A percentile compares a stretch with the other conserved stretches of the same genome.
phyloP scores from a whole-genome alignment of 768 basidiomycete genomes.

The Omphalotus guepiniiformis region DNA sequence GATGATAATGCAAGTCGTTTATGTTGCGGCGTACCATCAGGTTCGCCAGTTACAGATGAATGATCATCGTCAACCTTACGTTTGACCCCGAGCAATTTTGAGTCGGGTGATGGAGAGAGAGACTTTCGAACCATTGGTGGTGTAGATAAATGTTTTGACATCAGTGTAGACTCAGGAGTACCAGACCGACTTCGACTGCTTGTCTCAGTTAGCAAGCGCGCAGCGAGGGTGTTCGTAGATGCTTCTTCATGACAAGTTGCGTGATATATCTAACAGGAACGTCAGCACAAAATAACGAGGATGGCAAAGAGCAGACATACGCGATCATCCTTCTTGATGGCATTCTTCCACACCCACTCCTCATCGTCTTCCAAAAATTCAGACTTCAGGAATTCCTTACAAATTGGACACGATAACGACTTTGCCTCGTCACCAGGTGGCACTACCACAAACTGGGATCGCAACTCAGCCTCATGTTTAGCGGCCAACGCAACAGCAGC shows the following conservation, averaged over 20 bases:
- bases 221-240: slow-evolving; percentile 62
- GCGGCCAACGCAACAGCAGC: slow-evolving; percentile 60
- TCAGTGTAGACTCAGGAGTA: slow-evolving; percentile 56
- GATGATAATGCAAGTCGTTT: slow-evolving; percentile 59
- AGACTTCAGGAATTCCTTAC: slow-evolving; percentile 88
- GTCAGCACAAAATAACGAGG: slow-evolving; percentile 6
- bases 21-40: slow-evolving; percentile 53
- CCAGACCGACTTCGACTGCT: slow-evolving; percentile 63
- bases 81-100: slow-evolving; percentile 57
- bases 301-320: slow-evolving; percentile 40
- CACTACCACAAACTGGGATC: slow-evolving; percentile 78
- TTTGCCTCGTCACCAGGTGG: slow-evolving; percentile 88
- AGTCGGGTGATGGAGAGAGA: slow-evolving; percentile 47
- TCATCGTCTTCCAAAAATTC: slow-evolving; percentile 95
- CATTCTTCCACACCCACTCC: slow-evolving; percentile 98
- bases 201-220: slow-evolving; percentile 61
- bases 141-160: slow-evolving; percentile 12
- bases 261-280: slow-evolving; percentile 72
- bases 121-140: slow-evolving; percentile 22
- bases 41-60: slow-evolving; percentile 32
- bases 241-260: slow-evolving; percentile 93
- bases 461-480: slow-evolving; percentile 72
- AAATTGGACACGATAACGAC: slow-evolving; percentile 85
- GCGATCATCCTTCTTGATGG: slow-evolving; percentile 76
- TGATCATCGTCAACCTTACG: slow-evolving; percentile 69